A percentile compares a stretch with the other conserved stretches of the same genome.
Conservation (phyloP, 768 basidiomycete genomes). For the Fistulinella prunicolor region DNA sequence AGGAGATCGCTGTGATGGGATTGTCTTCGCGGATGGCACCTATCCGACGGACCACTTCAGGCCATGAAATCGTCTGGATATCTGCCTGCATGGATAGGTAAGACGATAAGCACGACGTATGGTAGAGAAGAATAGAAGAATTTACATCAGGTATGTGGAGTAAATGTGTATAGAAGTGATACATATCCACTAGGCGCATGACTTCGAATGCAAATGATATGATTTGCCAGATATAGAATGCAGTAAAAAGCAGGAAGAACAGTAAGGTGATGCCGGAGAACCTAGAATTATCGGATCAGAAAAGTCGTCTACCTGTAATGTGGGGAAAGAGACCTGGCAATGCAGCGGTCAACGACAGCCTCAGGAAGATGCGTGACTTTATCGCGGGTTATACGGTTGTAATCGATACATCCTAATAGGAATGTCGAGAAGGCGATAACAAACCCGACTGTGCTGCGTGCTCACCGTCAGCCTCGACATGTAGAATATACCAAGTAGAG, state of each 20-base stretch:
- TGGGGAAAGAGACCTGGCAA: conserved; percentile 62
- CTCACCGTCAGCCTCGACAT: conserved; percentile 23
- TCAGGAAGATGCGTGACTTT: conserved; percentile 69
- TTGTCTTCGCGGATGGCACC: conserved; percentile 89
- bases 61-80: conserved; percentile 97
- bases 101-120: conserved; percentile 10
- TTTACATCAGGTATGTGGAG: conserved; percentile 92
- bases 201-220: conserved; percentile 73
- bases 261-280: conserved; percentile 82
- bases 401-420: conserved; percentile 92
- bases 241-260: conserved; percentile 82
- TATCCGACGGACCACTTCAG: conserved; percentile 88
- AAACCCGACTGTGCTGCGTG: conserved; percentile 87
- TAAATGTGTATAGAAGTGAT: conserved; percentile 92
- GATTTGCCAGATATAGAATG: conserved; percentile 89
- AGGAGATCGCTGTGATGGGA: conserved; percentile 84
- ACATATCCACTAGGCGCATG: conserved; percentile 86
- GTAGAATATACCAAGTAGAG: conserved; percentile 27
- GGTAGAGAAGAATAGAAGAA: background rate
- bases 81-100: conserved; percentile 67
- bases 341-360: conserved; percentile 78
- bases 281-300: conserved; percentile 38
- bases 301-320: background rate
- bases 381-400: conserved; percentile 70
- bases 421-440: conserved; percentile 99